phyloP scores from a whole-genome alignment of 441 rosid species.

The Omphalea diandra region DNA sequence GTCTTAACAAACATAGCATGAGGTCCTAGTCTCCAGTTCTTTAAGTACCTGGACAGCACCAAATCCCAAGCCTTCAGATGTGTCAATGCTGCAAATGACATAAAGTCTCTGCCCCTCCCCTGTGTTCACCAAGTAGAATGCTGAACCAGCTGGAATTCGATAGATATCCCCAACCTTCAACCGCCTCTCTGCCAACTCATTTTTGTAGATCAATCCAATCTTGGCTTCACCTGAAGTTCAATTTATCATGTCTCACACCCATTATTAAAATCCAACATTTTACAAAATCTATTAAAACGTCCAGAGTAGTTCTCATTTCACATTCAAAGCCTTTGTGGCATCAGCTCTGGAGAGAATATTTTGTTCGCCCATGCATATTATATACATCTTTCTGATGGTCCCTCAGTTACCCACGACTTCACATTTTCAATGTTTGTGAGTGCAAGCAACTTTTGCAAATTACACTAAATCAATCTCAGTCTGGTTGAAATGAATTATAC shows the following conservation, averaged over 20 bases:
- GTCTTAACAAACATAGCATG: too few species aligned
- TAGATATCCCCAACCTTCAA: slow-evolving; percentile 65
- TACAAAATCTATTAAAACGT: too few species aligned
- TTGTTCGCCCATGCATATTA: too few species aligned
- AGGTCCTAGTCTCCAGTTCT: too few species aligned
- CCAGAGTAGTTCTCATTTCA: background rate
- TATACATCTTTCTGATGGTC: too few species aligned
- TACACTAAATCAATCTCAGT: too few species aligned
- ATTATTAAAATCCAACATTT: too few species aligned
- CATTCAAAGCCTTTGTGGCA: background rate
- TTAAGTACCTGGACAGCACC: slow-evolving; percentile 54
- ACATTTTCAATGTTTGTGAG: too few species aligned
- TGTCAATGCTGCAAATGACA: slow-evolving; percentile 67
- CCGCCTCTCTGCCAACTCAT: slow-evolving; percentile 51
- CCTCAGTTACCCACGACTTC: too few species aligned
- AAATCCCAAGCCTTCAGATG: slow-evolving; percentile 56
- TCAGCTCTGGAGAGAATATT: too few species aligned
- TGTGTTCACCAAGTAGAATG: slow-evolving; percentile 71
- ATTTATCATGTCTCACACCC: background rate
- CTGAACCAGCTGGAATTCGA: slow-evolving; percentile 69
- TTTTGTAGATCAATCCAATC: slow-evolving; percentile 58
- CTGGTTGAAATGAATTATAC: too few species aligned
- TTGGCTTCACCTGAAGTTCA: slow-evolving; percentile 72
- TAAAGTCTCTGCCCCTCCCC: slow-evolving; percentile 65
- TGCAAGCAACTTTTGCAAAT: too few species aligned